Percentiles rank a stretch among this genome's conserved stretches.
Conservation (phyloP, 75 land plant species). For the Pinus tabuliformis region DNA sequence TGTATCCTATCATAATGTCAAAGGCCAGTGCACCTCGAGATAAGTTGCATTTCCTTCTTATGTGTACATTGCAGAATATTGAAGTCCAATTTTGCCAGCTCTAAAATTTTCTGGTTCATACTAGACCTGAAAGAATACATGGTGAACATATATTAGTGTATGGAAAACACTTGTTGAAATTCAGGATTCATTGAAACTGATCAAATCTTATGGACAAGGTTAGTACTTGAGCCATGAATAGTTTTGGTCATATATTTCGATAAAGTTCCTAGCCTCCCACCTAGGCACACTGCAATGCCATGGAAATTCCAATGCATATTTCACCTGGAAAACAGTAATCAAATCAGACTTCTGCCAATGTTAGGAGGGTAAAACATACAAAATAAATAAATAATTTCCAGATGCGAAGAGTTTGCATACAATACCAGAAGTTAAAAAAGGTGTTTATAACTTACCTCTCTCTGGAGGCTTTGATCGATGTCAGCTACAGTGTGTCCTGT, state of each 20-base stretch:
- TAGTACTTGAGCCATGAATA: not conserved
- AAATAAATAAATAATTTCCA: no score
- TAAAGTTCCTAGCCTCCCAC: slow-evolving; percentile 18
- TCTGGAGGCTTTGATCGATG: not conserved
- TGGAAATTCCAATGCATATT: not conserved
- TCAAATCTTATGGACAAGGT: not conserved
- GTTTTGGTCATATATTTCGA: not conserved
- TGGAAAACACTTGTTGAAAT: slow-evolving; percentile 12
- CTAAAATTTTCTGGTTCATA: not conserved
- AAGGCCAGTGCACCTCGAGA: not conserved
- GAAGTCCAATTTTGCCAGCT: not conserved
- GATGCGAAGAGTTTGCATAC: no score
- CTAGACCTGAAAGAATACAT: slow-evolving; percentile 1
- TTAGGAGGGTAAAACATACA: no score
- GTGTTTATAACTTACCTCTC: not conserved
- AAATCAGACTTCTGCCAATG: no score
- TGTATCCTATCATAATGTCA: no score
- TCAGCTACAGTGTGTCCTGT: not conserved
- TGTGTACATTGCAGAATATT: not conserved
- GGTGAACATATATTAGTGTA: slow-evolving; percentile 9
- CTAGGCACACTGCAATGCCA: not conserved
- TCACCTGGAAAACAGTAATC: not conserved
- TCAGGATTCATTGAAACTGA: not conserved
- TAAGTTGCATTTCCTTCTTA: not conserved
- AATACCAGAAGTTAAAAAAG: no score